These are phyloP conservation scores for Podila epigama DNA, from an alignment of 192 early-diverging fungal species.

Conservation along the genomic window DNA sequence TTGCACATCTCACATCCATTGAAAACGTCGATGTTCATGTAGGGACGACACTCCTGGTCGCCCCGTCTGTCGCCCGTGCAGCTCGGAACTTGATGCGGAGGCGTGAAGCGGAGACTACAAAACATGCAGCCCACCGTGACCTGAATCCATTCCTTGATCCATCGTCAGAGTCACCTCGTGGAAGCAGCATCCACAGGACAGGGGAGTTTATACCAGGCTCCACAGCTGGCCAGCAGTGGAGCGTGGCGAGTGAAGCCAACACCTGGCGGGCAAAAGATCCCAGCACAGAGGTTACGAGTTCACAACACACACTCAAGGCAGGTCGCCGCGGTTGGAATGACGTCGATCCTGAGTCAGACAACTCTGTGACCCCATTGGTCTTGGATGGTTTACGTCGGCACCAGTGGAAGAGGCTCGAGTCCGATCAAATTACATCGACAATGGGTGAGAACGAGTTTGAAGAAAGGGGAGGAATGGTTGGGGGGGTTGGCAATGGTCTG, in stretches of 20 bases:
- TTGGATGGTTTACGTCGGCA: not conserved
- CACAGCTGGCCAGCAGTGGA: no score
- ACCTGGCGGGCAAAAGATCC: constrained; percentile 29
- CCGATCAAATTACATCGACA: no score
- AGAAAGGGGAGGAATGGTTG: not conserved
- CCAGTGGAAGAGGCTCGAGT: not conserved
- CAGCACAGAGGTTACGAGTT: constrained; percentile 8
- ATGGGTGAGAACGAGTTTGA: not conserved
- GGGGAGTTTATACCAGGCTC: no score
- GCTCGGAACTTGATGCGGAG: constrained; percentile 42
- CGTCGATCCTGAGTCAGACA: not conserved
- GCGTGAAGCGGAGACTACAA: constrained; percentile 6
- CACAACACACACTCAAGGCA: constrained; percentile 29
- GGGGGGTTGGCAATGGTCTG: not conserved
- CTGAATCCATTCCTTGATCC: constrained; percentile 2
- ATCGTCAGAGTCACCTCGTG: not conserved
- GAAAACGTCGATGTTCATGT: constrained; percentile 48
- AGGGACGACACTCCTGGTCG: constrained; percentile 32
- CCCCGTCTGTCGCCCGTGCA: constrained; percentile 37
- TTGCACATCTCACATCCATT: constrained; percentile 31
- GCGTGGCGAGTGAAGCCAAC: constrained; percentile 10
- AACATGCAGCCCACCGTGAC: not conserved
- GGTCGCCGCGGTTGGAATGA: not conserved
- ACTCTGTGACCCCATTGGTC: not conserved
- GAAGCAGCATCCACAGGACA: not conserved